phyloP scores from a whole-genome alignment of 192 early-diverging fungal genomes.

The Coemansia sp. region DNA sequence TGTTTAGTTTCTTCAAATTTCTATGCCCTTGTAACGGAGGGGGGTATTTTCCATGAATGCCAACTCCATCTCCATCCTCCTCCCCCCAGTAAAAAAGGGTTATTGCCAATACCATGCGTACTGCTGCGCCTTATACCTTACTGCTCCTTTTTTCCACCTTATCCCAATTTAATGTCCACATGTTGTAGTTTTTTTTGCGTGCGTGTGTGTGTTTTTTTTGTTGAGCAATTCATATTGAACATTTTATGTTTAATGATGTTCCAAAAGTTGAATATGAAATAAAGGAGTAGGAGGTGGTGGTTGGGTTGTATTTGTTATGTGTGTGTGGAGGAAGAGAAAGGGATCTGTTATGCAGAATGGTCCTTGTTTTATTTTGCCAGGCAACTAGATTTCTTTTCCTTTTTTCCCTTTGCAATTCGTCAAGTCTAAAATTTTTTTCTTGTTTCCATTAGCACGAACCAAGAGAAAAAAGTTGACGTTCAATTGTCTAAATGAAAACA shows the following conservation, averaged over 20 bases:
- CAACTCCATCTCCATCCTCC: background rate
- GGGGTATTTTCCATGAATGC: background rate
- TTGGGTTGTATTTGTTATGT: too few relatives aligned
- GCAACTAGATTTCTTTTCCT: background rate
- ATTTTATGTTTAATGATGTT: background rate
- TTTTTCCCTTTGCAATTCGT: background rate
- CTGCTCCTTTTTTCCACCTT: background rate
- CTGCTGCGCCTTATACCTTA: conserved; percentile 1
- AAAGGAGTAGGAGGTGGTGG: background rate
- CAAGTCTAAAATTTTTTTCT: conserved; percentile 3
- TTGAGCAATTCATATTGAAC: background rate
- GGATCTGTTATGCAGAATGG: conserved; percentile 8
- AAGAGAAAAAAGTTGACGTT: background rate
- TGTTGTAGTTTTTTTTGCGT: background rate
- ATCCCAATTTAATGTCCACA: background rate
- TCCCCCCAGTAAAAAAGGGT: background rate
- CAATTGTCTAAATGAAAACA: conserved; percentile 1
- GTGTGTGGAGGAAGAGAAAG: background rate
- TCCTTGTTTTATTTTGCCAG: background rate
- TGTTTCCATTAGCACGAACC: too few relatives aligned
- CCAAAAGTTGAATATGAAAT: background rate
- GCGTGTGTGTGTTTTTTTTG: background rate
- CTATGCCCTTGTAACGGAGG: background rate
- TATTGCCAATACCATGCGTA: conserved; percentile 7
- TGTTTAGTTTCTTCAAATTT: background rate